Evolutionary conservation across 2,329 filamentous ascomycete genomes (phyloP), one percentile per base, ranked within the genome.

Genomic region (Clarireedia homoeocarpa): DNA sequence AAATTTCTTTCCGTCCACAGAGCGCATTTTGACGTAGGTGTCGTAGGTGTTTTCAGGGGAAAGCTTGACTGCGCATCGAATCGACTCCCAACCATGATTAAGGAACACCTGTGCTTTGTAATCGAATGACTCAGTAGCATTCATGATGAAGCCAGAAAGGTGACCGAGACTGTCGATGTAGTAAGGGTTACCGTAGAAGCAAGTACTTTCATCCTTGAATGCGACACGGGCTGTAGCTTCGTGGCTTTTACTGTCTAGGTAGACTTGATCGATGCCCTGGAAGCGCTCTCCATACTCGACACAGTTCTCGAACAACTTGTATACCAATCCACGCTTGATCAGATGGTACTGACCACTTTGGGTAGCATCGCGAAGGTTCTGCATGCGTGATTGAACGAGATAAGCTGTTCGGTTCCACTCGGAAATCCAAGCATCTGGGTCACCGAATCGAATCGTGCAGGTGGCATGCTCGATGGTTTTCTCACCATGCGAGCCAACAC

Each of bases 281-380:
- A 80, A 84, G 20, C 73, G 71, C 6, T 63, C 67, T 15, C 73
- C 71, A 60, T 82, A 84, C 63, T 81, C 77, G 3, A 82, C 80
- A 0, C 82, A 69, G 44, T 77, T 73, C 36, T 73, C 73, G 61
- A 78, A 78, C 53, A 85, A 77, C 72, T 89, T 90, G 77, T 92
- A 92, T 14, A 85, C 84, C 73, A 89, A 10, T 36, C 84, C 85
- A 23, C 85, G 82, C 9, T 17, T 15, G n/a, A 48, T 48, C 10
- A n/a, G 24, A 6, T 48, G 24, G 10, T 26, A n/a, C 5, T 15
- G 47, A 12, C 20, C 23, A 14, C 14, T 14, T 4, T 20, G 23
- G 5, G 23, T 24, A 14, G 12, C 20, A 24, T 26, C 9, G 48
- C 85, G 81, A 59, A 90, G 79, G 71, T 86, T 85, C 68, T 86